Evolutionary conservation across 495 filamentous ascomycete species (phyloP), one percentile per base, ranked within the genome.

Genomic region (Bacidia gigantensis): DNA sequence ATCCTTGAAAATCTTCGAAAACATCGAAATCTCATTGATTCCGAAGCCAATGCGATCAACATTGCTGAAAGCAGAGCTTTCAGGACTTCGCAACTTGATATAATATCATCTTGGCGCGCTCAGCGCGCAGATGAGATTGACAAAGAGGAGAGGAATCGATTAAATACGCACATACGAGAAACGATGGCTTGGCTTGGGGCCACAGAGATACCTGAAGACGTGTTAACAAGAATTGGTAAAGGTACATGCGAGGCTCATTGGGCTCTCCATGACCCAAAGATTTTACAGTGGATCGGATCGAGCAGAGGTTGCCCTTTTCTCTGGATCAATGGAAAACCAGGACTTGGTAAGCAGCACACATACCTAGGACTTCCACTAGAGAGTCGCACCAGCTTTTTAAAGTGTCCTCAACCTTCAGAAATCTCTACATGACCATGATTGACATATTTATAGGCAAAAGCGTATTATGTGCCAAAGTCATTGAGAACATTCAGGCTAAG

Each of bases 21-120:
- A 2, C 68, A 72, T 42, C 57, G 60, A 46, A 54, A 65, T 12
- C 56, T 71, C 10, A 51, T 75, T n/a, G 69, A 72, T 46, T 54
- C 52, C 29, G 61, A 66, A 49, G 66, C 61, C 7, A 50, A 46
- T 20, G 49, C 63, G 23, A 57, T 60, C 26, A 43, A 67, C 42
- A 58, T 65, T 51, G 43, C 49, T 11, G 61, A 67, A 45, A 58
- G 61, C 0, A 56, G 50, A 43, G 50, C 24, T 9, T 58, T 40
- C 52, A 48, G 56, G 21, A 48, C 3, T 12, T 18, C 23, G 46
- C 50, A 49, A 18, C 32, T 57, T n/a, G 46, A 44, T 7, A 11
- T 49, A 11, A 44, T 49, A 20, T 42, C 45, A 23, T 39, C 25
- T 3, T 45, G 44, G 39, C 55, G 50, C 18, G 21, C 17, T 7